phyloP scores from a whole-genome alignment of 371 early-diverging fungal genomes.

The Rhizopus microsporus region DNA sequence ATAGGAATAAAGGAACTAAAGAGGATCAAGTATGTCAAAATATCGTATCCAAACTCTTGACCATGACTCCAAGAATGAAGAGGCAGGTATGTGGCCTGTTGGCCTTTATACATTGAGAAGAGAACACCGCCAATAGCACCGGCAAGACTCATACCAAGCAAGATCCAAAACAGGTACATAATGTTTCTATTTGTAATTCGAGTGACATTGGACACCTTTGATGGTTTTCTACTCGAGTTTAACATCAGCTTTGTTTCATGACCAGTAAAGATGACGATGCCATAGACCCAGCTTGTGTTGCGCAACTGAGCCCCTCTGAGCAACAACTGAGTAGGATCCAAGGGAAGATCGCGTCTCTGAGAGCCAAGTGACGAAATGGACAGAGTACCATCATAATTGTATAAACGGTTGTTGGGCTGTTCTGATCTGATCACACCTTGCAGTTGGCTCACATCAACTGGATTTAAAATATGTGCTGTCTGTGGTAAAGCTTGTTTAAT shows the following conservation, averaged over 20 bases:
- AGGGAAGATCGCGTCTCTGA: no score
- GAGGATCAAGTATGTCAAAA: conserved; percentile 85
- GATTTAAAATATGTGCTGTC: conserved; percentile 67
- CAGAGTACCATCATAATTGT: conserved; percentile 83
- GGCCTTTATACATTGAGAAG: conserved; percentile 38
- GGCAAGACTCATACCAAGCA: conserved; percentile 79
- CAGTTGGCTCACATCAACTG: conserved; percentile 55
- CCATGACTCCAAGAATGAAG: conserved; percentile 20
- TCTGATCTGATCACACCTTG: conserved; percentile 71
- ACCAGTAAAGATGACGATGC: conserved; percentile 82
- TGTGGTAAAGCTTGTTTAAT: conserved; percentile 82
- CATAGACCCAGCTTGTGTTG: conserved; percentile 87
- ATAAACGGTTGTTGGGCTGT: conserved; percentile 84
- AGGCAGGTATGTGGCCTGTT: conserved; percentile 30
- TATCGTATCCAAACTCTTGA: conserved; percentile 63
- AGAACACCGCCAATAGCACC: conserved; percentile 78
- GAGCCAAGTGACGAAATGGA: conserved; percentile 18
- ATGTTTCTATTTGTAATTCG: conserved; percentile 92
- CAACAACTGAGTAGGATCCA: conserved; percentile 57
- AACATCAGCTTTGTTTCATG: conserved; percentile 90
- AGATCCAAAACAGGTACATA: conserved; percentile 84
- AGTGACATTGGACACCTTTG: conserved; percentile 68
- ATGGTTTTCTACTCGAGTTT: conserved; percentile 69
- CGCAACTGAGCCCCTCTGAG: conserved; percentile 81
- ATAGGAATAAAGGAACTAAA: conserved; percentile 93